A percentile compares a stretch with the other conserved stretches of the same genome.
Conservation (phyloP, 495 filamentous ascomycete genomes). For the Penicillium coprophilum region DNA sequence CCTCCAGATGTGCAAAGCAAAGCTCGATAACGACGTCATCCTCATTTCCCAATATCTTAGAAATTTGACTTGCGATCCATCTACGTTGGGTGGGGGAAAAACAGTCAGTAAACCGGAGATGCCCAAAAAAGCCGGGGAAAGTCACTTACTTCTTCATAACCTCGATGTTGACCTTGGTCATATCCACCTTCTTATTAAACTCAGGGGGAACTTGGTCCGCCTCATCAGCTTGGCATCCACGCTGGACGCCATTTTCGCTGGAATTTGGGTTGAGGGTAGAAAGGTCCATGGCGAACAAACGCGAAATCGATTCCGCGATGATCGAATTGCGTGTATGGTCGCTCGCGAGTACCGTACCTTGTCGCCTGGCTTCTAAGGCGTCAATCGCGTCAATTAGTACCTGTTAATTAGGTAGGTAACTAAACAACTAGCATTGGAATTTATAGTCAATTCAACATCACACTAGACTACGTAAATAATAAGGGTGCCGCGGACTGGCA, state of each 20-base stretch:
- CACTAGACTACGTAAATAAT: too few relatives aligned
- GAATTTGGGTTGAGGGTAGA: neutral
- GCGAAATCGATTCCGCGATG: neutral
- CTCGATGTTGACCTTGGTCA: conserved; percentile 92
- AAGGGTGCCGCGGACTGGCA: too few relatives aligned
- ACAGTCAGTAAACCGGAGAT: conserved; percentile 12
- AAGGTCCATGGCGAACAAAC: neutral
- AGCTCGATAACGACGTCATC: conserved; percentile 95
- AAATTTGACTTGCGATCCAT: conserved; percentile 89
- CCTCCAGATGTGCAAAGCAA: conserved; percentile 85
- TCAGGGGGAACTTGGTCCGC: conserved; percentile 89
- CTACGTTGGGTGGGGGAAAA: conserved; percentile 40
- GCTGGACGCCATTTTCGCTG: conserved; percentile 61
- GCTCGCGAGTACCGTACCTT: neutral
- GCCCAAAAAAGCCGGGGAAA: conserved; percentile 14
- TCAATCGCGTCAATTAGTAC: too few relatives aligned
- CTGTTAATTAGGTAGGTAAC: too few relatives aligned
- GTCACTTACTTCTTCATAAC: conserved; percentile 87
- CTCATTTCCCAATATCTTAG: conserved; percentile 81
- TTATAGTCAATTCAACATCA: too few relatives aligned
- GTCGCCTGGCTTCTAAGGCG: too few relatives aligned
- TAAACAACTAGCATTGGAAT: too few relatives aligned
- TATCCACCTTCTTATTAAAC: conserved; percentile 94
- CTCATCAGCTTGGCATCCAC: conserved; percentile 85
- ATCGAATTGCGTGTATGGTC: neutral